Base-by-base conservation (phyloP, 805 yeast genomes). In the Maudiozyma pseudohumilis region DNA sequence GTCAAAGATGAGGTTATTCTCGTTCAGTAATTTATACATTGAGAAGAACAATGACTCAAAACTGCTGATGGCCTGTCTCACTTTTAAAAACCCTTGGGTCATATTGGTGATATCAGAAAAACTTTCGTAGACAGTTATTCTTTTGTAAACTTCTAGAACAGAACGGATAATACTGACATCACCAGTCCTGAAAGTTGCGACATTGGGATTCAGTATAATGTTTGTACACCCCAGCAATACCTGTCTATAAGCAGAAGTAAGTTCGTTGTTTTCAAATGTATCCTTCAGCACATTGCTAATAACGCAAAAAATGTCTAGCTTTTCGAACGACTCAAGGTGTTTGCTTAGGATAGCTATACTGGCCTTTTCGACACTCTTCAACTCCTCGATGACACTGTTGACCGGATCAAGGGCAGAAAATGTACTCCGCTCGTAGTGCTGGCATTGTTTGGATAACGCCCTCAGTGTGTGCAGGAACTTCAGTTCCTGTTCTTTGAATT, bases 1-100 rank as follows among this genome's bases (percentile, higher is more conserved):
- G 22, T 52, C 55, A 30, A 48, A 48, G 20, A 42, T 42, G 20
- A 50, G 34, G 13, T 26, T 20, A 16, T 23, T 43, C 15, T 49
- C 42, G 22, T 39, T 35, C 26, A 49, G 21, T 15, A 43, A 40
- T 15, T 35, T 20, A 12, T 44, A 38, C 20, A 36, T 38, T 11
- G 40, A 35, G 3, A 33, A 40, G 26, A 46, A 36, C 11, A 26
- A 25, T 5, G 4, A 18, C 23, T 42, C 43, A 27, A 42, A 40
- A 15, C n/a, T 20, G 6, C 13, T 23, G 11, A 34, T 17, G 1
- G 31, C 28, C 12, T 34, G 19, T 15, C 25, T 24, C 17, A 38
- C 22, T n/a, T 28, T 38, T 35, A 36, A 20, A 25, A 29, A 41
- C 11, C 28, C 19, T 23, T 21, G 29, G n/a, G 28, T 17, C 9